Conservation (phyloP, 2,329 filamentous ascomycete species). For the Diaporthe velutina region DNA sequence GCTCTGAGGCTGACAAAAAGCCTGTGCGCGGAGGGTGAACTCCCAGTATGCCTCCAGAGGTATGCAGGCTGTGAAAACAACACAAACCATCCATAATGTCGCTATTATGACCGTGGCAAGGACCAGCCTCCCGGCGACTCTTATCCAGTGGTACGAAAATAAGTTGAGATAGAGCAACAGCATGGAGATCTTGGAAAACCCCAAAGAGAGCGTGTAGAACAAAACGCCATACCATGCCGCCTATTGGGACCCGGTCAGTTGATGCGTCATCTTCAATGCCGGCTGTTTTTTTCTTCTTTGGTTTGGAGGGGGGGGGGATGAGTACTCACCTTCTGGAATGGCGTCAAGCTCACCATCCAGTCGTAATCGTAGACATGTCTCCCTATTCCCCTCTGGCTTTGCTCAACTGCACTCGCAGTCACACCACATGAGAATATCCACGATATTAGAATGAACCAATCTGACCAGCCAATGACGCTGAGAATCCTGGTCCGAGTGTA, state of each 20-base stretch:
- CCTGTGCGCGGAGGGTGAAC: constrained; percentile 35
- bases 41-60: constrained; percentile 50
- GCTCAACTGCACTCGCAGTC: constrained; percentile 44
- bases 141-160: constrained; percentile 47
- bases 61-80: constrained; percentile 48
- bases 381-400: constrained; percentile 33
- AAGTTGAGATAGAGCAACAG: constrained; percentile 47
- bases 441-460: constrained; percentile 53
- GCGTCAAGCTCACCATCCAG: constrained; percentile 11
- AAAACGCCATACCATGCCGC: constrained; percentile 47
- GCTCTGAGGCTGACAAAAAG: constrained; percentile 26
- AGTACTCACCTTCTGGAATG: constrained; percentile 19
- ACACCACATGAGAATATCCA: constrained; percentile 48
- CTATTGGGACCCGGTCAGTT: background rate
- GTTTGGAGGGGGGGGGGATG: background rate
- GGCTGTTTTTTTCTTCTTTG: too few relatives aligned
- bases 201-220: constrained; percentile 46
- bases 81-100: constrained; percentile 45
- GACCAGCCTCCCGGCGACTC: constrained; percentile 46
- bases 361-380: constrained; percentile 35
- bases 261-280: background rate
- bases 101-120: constrained; percentile 45
- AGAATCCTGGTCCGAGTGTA: constrained; percentile 53
- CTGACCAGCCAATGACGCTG: constrained; percentile 51
- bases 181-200: constrained; percentile 47